phyloP scores from a whole-genome alignment of 208 protist species.

The Trichomonas tenax region DNA sequence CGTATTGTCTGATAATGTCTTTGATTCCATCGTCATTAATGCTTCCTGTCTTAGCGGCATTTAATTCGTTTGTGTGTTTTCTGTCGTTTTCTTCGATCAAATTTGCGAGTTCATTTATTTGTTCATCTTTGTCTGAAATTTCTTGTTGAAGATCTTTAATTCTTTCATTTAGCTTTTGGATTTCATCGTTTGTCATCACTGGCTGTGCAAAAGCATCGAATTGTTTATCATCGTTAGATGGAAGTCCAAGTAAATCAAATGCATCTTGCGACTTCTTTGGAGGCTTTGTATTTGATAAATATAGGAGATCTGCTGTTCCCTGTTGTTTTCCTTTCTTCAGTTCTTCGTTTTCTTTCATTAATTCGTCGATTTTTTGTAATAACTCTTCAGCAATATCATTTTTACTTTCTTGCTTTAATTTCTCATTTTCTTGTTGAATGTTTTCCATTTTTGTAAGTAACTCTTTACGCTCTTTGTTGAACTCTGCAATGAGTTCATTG shows the following conservation, averaged over 20 bases:
- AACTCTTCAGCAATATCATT: background rate
- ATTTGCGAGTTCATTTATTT: background rate
- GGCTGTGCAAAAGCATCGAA: too few relatives aligned
- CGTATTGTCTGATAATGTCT: background rate
- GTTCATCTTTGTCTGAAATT: background rate
- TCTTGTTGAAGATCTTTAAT: background rate
- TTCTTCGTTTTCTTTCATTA: background rate
- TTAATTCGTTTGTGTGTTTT: background rate
- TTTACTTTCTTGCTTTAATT: background rate
- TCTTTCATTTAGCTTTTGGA: background rate
- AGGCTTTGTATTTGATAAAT: background rate
- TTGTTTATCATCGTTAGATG: too few relatives aligned
- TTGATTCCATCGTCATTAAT: background rate
- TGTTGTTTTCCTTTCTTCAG: background rate
- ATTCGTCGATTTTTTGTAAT: background rate
- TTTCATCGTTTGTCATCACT: background rate
- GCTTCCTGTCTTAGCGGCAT: too few relatives aligned
- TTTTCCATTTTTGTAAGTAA: background rate
- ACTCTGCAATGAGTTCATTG: background rate
- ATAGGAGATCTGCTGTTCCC: background rate
- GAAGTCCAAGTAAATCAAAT: background rate
- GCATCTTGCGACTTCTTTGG: background rate
- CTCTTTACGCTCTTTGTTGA: background rate
- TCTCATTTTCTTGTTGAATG: background rate
- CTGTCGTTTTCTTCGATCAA: background rate